Percentiles rank a stretch among this genome's conserved stretches.
Evolutionary conservation across 345 rosid genomes (phyloP).

Genomic region (Gossypium stocksii): DNA sequence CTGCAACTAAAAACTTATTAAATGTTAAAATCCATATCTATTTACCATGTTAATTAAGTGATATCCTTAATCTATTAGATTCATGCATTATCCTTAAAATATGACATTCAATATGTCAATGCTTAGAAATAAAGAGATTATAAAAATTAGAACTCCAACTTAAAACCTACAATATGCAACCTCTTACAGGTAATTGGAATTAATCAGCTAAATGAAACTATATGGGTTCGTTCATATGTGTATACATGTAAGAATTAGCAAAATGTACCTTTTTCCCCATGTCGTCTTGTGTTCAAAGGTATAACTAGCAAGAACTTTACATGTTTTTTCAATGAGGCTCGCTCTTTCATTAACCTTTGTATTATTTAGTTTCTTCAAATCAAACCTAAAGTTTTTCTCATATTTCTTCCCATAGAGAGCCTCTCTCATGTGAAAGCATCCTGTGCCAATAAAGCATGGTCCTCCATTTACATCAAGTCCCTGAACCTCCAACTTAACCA

Average conservation of each 20-base stretch:
- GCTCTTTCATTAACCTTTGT: neutral
- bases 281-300: neutral
- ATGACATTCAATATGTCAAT: too few relatives aligned
- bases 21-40: too few relatives aligned
- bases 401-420: constrained; percentile 4
- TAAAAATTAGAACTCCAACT: too few relatives aligned
- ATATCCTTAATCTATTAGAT: too few relatives aligned
- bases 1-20: neutral
- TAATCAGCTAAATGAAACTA: too few relatives aligned
- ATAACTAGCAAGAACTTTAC: constrained; percentile 1
- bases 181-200: too few relatives aligned
- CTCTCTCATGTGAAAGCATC: constrained; percentile 12
- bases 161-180: too few relatives aligned
- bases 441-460: neutral
- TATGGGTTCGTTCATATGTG: neutral
- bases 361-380: neutral
- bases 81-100: too few relatives aligned
- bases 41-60: neutral
- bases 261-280: neutral
- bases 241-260: neutral
- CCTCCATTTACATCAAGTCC: constrained; percentile 1
- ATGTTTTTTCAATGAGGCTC: neutral
- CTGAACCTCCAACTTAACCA: neutral
- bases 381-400: neutral
- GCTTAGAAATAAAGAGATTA: too few relatives aligned